A percentile compares a stretch with the other conserved stretches of the same genome.
Evolutionary conservation across 2,329 filamentous ascomycete genomes (phyloP).

Genomic region (Penicillium sp.): DNA sequence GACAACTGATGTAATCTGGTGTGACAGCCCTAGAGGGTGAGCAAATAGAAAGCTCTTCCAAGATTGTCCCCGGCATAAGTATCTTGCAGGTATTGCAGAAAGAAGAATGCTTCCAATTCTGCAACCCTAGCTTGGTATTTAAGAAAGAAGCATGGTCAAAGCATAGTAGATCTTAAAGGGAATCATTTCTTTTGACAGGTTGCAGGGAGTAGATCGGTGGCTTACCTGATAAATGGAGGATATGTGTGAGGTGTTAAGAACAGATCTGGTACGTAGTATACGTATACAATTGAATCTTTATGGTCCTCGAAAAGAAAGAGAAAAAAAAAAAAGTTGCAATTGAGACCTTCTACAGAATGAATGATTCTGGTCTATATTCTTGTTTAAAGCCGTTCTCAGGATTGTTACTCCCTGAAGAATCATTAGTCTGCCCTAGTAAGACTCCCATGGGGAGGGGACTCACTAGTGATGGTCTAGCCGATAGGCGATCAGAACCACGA

Average conservation of each 20-base stretch:
- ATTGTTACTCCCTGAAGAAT: neutral
- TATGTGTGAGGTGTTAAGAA: neutral
- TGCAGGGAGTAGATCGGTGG: constrained; percentile 8
- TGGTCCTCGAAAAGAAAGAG: neutral
- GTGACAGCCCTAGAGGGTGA: constrained; percentile 10
- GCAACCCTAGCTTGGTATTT: constrained; percentile 18
- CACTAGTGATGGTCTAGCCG: constrained; percentile 2
- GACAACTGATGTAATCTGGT: constrained; percentile 27
- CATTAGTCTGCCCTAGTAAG: constrained; percentile 8
- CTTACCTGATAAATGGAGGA: constrained; percentile 11
- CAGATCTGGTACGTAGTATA: neutral
- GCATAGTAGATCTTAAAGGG: neutral
- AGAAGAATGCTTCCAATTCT: constrained; percentile 13
- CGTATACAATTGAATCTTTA: neutral
- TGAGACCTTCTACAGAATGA: neutral
- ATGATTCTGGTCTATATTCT: neutral
- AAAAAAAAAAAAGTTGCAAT: neutral
- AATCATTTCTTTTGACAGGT: constrained; percentile 6
- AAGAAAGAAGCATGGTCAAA: neutral
- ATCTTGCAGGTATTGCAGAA: constrained; percentile 24
- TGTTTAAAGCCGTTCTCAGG: neutral
- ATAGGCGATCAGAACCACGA: constrained; percentile 30
- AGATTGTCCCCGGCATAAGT: constrained; percentile 8
- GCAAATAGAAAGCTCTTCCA: constrained; percentile 14
- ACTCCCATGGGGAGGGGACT: neutral